Conservation (phyloP, 108 stramenopile genomes). For the Chaetoceros muelleri region DNA sequence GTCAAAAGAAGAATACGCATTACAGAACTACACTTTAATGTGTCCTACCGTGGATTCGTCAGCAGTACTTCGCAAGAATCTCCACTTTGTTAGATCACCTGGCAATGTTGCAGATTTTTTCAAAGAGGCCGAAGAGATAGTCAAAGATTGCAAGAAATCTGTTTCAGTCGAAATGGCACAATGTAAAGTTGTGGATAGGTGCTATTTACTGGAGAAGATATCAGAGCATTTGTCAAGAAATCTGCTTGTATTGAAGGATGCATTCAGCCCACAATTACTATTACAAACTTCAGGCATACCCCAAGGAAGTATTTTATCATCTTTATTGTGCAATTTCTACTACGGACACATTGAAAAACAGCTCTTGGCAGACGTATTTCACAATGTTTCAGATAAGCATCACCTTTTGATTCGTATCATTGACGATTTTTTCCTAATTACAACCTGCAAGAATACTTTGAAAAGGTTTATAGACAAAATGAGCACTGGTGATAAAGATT, state of each 20-base stretch:
- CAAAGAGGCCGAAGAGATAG: conserved; percentile 7
- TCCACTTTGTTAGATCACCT: conserved; percentile 12
- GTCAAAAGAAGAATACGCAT: conserved; percentile 44
- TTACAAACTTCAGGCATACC: conserved; percentile 70
- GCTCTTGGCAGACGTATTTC: conserved; percentile 25
- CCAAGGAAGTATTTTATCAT: conserved; percentile 84
- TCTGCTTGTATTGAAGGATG: conserved; percentile 44
- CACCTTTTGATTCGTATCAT: conserved; percentile 54
- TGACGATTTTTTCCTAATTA: conserved; percentile 81
- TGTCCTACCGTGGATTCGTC: conserved; percentile 19
- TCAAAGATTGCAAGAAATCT: conserved; percentile 16
- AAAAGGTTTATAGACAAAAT: conserved; percentile 44
- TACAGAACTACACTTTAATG: conserved; percentile 42
- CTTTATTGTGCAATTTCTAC: conserved; percentile 83
- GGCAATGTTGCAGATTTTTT: conserved; percentile 9
- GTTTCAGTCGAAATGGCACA: conserved; percentile 36
- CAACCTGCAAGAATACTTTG: conserved; percentile 21
- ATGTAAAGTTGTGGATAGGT: conserved; percentile 27
- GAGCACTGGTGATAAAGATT: conserved; percentile 34
- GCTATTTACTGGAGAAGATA: conserved; percentile 37
- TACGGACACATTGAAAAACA: conserved; percentile 74
- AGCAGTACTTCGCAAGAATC: neutral
- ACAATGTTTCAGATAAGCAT: conserved; percentile 8
- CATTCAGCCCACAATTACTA: conserved; percentile 31
- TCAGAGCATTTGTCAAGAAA: conserved; percentile 60